These are phyloP conservation scores for Stenocarpella maydis DNA, from an alignment of 2,329 filamentous ascomycete genomes.

Conservation along the genomic window DNA sequence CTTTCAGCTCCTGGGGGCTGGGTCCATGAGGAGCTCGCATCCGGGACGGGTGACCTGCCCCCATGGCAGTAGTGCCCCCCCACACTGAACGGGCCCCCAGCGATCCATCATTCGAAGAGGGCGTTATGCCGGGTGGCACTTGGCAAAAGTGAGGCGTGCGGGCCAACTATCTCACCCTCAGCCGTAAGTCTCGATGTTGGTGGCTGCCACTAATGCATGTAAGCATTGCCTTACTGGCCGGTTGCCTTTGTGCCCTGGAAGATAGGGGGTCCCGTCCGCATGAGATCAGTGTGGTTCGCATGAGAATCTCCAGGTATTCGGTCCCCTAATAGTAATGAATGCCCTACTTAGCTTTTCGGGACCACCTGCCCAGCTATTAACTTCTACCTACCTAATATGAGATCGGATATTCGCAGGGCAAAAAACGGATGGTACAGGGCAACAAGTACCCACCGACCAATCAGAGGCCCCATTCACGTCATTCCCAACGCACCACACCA, in stretches of 20 bases:
- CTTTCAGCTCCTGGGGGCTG: constrained; percentile 15
- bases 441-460: too few relatives aligned
- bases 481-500: too few relatives aligned
- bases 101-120: neutral
- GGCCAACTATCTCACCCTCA: neutral
- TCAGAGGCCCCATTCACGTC: too few relatives aligned
- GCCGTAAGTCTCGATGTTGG: neutral
- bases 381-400: too few relatives aligned
- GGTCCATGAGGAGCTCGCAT: neutral
- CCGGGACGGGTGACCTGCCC: neutral
- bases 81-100: neutral
- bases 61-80: neutral
- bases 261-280: too few relatives aligned
- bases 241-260: neutral
- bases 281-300: neutral
- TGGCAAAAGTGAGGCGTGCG: constrained; percentile 12
- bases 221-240: constrained; percentile 5
- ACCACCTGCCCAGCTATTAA: too few relatives aligned
- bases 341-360: neutral
- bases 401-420: too few relatives aligned
- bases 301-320: neutral
- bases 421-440: too few relatives aligned
- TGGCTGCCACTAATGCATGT: constrained; percentile 19
- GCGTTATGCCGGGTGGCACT: neutral
- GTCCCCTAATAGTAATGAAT: too few relatives aligned